Base-by-base conservation (phyloP, 2,329 filamentous ascomycete genomes). In the Aspergillus latus region DNA sequence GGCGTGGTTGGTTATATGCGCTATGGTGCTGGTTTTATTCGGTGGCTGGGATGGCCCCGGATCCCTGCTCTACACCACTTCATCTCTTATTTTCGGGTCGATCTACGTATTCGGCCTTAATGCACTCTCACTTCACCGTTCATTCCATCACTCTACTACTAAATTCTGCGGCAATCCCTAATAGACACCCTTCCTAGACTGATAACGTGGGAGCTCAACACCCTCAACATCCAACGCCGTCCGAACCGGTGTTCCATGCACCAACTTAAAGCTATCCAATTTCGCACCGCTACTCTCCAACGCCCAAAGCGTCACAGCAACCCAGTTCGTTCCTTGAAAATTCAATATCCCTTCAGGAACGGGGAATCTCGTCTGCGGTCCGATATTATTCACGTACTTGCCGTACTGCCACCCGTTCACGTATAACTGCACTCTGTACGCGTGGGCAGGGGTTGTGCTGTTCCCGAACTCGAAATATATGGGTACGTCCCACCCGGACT, bases 331-430 rank as follows among this genome's bases (percentile, higher is more conserved):
- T 0, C 88, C 88, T 4, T 79, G 77, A 69, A 91, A 88, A 66
- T 92, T 82, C 49, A 90, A 74, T 21, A 92, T 82, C 21, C 88
- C 88, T 73, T 90, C 83, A 0, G 89, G 88, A 0, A 92, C 88
- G 1, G 88, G 88, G 67, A 86, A 92, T 1, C 71, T 77, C 0
- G 80, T 84, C 74, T 93, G 88, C 1, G 89, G 89, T 0, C 89
- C 89, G n/a, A 92, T 78, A 60, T 91, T 87, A 66, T 84, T 86
- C n/a, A 74, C 71, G 59, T 82, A 87, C 66, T 86, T 86, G 2
- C 83, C 84, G 60, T 86, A 91, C 69, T 92, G 88, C 71, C 86
- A 92, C 1, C 89, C 89, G 64, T 92, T 92, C 44, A 92, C 84
- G 65, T 82, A 92, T 5, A 92, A 72, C 63, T 88, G 81, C 1